Conservation (phyloP, 768 basidiomycete genomes). For the Kwoniella sp. region DNA sequence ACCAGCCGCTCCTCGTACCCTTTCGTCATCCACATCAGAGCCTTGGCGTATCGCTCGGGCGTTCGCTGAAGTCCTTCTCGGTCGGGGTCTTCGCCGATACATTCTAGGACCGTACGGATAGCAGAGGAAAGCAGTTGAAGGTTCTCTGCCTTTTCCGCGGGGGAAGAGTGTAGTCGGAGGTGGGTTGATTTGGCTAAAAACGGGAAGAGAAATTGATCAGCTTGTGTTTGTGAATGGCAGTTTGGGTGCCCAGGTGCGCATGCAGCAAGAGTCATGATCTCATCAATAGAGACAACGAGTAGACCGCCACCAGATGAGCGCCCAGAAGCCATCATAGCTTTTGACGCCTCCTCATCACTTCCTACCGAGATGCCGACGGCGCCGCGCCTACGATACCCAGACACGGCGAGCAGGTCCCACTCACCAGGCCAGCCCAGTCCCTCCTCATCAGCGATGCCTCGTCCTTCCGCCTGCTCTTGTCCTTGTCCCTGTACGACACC, state of each 20-base stretch:
- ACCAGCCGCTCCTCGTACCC: slow-evolving; percentile 93
- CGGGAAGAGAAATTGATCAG: slow-evolving; percentile 8
- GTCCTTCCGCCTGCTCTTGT: slow-evolving; percentile 30
- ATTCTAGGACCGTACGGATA: slow-evolving; percentile 88
- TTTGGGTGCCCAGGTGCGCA: no score
- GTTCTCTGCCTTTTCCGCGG: slow-evolving; percentile 69
- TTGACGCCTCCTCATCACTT: not conserved
- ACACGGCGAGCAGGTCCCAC: no score
- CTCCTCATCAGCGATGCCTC: slow-evolving; percentile 51
- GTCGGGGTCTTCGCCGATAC: slow-evolving; percentile 97
- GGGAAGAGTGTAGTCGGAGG: slow-evolving; percentile 76
- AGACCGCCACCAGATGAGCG: no score
- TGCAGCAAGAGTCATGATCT: no score
- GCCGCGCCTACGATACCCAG: not conserved
- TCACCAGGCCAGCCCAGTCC: slow-evolving; percentile 93
- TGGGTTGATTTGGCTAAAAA: slow-evolving; percentile 82
- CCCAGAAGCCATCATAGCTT: no score
- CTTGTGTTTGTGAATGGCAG: slow-evolving; percentile 10
- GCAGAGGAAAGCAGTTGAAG: slow-evolving; percentile 79
- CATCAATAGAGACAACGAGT: slow-evolving; percentile 21
- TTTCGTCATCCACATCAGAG: slow-evolving; percentile 97
- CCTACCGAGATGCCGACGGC: not conserved
- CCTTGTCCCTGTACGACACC: slow-evolving; percentile 15
- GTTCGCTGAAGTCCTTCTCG: slow-evolving; percentile 89
- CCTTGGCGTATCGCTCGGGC: slow-evolving; percentile 93